These are phyloP conservation scores for Afroboletus lepidellus DNA, from an alignment of 1,284 basidiomycete genomes.

Conservation along the genomic window DNA sequence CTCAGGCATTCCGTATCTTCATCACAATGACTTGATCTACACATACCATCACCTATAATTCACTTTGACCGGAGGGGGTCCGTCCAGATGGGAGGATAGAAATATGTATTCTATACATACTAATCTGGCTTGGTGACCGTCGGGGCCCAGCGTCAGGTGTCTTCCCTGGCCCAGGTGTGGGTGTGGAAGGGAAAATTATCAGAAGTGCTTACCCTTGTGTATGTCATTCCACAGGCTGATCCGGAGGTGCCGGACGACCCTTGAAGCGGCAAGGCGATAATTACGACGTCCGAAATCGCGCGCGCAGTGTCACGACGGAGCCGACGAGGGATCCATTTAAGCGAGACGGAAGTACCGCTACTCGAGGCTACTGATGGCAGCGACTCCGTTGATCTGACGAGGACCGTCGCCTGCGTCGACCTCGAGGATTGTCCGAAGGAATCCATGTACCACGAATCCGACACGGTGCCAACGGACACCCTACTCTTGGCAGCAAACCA, in stretches of 20 bases:
- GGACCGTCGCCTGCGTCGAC: too few species aligned
- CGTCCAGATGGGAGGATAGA: conserved; percentile 11
- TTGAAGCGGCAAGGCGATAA: conserved; percentile 10
- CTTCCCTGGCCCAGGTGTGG: conserved; percentile 28
- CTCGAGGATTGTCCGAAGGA: conserved; percentile 1
- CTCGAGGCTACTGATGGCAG: neutral
- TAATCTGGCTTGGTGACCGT: conserved; percentile 26
- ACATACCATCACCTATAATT: conserved; percentile 33
- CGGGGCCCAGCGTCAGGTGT: conserved; percentile 6
- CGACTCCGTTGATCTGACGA: too few species aligned
- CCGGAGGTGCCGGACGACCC: conserved; percentile 15
- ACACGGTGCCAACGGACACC: conserved; percentile 10
- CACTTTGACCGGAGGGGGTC: conserved; percentile 18
- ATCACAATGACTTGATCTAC: conserved; percentile 39
- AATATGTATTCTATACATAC: conserved; percentile 23
- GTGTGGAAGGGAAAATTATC: conserved; percentile 26
- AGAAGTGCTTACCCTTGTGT: conserved; percentile 21
- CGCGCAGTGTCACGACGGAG: conserved; percentile 18
- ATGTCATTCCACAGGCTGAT: conserved; percentile 24
- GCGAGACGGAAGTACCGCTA: conserved; percentile 13
- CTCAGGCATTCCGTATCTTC: conserved; percentile 15
- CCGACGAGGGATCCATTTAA: conserved; percentile 24
- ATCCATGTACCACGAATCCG: conserved; percentile 6
- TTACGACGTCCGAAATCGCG: conserved; percentile 20
- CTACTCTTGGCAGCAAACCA: conserved; percentile 24